Conservation (phyloP, 139 green algal species). For the Volvox reticuliferus region DNA sequence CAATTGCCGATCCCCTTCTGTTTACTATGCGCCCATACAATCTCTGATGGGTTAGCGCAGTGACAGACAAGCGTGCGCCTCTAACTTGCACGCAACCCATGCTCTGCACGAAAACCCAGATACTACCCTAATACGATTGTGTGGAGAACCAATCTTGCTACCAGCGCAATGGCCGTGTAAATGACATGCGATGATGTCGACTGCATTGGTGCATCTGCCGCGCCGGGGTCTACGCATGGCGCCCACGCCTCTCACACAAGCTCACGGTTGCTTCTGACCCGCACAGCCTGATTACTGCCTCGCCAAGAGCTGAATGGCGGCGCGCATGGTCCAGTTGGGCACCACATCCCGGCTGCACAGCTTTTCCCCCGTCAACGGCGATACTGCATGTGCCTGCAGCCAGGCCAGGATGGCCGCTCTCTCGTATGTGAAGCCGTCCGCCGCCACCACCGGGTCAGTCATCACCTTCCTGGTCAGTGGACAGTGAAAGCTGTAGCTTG, state of each 20-base stretch:
- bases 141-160: neutral
- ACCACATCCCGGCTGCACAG: slow-evolving; percentile 45
- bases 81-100: no score
- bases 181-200: neutral
- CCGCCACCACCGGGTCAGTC: slow-evolving; percentile 78
- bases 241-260: neutral
- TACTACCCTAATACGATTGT: neutral
- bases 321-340: slow-evolving; percentile 55
- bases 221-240: neutral
- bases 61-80: no score
- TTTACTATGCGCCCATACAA: no score
- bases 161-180: no score
- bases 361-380: slow-evolving; percentile 29
- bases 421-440: slow-evolving; percentile 86
- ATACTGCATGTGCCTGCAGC: slow-evolving; percentile 54
- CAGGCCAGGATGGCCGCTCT: slow-evolving; percentile 74
- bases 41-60: no score
- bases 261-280: neutral
- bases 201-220: neutral
- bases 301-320: slow-evolving; percentile 38
- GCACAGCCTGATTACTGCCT: neutral
- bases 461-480: slow-evolving; percentile 68
- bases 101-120: no score
- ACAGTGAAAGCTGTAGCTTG: slow-evolving; percentile 51
- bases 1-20: no score